Evolutionary conservation across 2,329 filamentous ascomycete species (phyloP), one percentile per base, ranked within the genome.

Genomic region (Pyricularia grisea): DNA sequence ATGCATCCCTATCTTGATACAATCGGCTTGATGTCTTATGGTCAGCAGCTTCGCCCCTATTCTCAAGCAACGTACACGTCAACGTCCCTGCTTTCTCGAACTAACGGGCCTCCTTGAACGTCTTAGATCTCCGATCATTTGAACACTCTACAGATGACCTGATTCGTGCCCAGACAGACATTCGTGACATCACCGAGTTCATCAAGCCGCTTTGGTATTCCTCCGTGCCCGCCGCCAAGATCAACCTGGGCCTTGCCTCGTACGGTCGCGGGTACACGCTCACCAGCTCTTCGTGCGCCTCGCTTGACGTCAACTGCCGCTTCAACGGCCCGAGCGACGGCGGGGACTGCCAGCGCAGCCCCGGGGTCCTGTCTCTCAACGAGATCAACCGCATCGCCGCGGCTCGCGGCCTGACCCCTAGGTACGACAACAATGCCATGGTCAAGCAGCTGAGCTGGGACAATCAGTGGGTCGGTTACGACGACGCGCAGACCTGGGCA

Each of bases 231-330:
- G 77, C 79, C 0, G 64, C 67, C 3, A 82, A 84, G 70, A 72
- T 85, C 50, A 82, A 82, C 69, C 72, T 85, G 2, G 84, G 83
- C 0, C 68, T 84, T 0, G 81, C 81, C 0, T 79, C 77, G 66
- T 86, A 86, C 68, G 83, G 82, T 0, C 76, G 83, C 5, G 78
- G 80, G 1, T 84, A 80, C 65, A 84, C 79, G 0, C 33, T 79
- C 0, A 33, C 70, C 0, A 72, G 75, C 25, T 70, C 73, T 1
- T 71, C 27, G 55, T 80, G 78, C 64, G 76, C 72, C 12, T n/a
- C 33, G 2, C 65, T 42, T 25, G 23, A 33, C 0, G 71, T 74
- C 0, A 70, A 69, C 0, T 79, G 78, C 31, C 67, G 61, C 0
- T 78, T 75, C 17, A 58, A 20, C 0, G 75, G 72, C 0, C 72